Evolutionary conservation across 2,329 filamentous ascomycete species (phyloP).

Genomic region (Ophiostoma sp.): DNA sequence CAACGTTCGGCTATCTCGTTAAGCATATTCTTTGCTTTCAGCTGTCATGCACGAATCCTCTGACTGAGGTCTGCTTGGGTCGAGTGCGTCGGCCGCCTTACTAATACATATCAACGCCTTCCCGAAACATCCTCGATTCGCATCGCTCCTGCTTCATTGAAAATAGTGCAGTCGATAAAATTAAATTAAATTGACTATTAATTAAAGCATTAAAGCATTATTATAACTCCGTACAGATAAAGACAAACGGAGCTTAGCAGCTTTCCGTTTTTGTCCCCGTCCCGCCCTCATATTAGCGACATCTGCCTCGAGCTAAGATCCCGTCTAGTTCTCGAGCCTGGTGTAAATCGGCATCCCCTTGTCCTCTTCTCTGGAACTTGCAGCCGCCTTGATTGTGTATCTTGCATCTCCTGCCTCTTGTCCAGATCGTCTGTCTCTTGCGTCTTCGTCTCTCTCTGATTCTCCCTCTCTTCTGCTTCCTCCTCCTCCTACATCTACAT

Average conservation of each 20-base stretch:
- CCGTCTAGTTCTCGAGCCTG: slow-evolving; percentile 11
- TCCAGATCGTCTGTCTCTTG: not conserved
- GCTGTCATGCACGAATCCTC: not conserved
- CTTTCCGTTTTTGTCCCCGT: slow-evolving; percentile 17
- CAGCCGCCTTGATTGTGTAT: not conserved
- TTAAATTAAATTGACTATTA: not conserved
- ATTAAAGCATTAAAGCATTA: not conserved
- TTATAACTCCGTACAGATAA: not conserved
- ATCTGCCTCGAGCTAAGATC: slow-evolving; percentile 17
- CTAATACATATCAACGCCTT: not conserved
- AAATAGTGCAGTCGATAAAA: not conserved
- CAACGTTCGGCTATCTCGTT: not conserved
- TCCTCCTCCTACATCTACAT: not conserved
- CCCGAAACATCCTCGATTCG: not conserved
- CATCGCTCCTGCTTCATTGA: not conserved
- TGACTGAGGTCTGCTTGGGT: not conserved
- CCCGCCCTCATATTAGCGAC: slow-evolving; percentile 18
- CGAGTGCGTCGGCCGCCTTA: not conserved
- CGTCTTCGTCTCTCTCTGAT: not conserved
- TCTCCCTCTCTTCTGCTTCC: not conserved
- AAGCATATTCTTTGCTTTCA: not conserved
- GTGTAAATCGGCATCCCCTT: not conserved
- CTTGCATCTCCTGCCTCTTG: not conserved
- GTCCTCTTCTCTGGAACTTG: not conserved
- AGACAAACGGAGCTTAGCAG: slow-evolving; percentile 3